These are phyloP conservation scores for Penicillium salamii DNA, from an alignment of 495 filamentous ascomycete species.

Conservation along the genomic window DNA sequence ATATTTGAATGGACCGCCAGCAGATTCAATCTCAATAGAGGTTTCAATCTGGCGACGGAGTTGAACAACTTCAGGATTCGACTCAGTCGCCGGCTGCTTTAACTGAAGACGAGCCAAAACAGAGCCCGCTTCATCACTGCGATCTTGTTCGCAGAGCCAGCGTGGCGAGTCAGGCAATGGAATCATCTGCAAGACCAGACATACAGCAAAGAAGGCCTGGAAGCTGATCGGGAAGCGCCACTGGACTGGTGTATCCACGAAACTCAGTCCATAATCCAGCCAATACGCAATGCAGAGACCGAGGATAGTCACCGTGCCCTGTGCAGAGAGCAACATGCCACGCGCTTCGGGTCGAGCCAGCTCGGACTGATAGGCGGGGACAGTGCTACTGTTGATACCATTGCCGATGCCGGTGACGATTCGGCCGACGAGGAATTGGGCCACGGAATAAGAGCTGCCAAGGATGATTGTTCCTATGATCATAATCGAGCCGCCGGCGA, in stretches of 20 bases:
- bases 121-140: slow-evolving; percentile 48
- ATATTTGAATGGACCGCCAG: slow-evolving; percentile 36
- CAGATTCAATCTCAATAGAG: slow-evolving; percentile 35
- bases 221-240: slow-evolving; percentile 60
- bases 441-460: slow-evolving; percentile 43
- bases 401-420: slow-evolving; percentile 50
- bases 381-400: slow-evolving; percentile 49
- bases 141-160: slow-evolving; percentile 51
- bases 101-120: slow-evolving; percentile 45
- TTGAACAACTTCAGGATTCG: slow-evolving; percentile 14
- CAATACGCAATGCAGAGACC: slow-evolving; percentile 45
- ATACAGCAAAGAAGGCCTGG: slow-evolving; percentile 57
- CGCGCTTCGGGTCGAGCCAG: slow-evolving; percentile 57
- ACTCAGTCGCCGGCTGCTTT: slow-evolving; percentile 15
- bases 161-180: slow-evolving; percentile 63
- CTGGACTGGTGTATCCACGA: slow-evolving; percentile 42
- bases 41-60: slow-evolving; percentile 32
- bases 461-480: slow-evolving; percentile 39
- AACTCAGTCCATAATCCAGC: slow-evolving; percentile 58
- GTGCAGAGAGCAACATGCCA: slow-evolving; percentile 56
- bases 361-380: slow-evolving; percentile 47
- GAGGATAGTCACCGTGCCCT: slow-evolving; percentile 40
- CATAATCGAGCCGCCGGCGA: slow-evolving; percentile 40
- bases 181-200: slow-evolving; percentile 53
- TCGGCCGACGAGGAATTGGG: slow-evolving; percentile 50